Evolutionary conservation across 2,329 filamentous ascomycete genomes (phyloP).

Genomic region (Ceratocystis variospora): DNA sequence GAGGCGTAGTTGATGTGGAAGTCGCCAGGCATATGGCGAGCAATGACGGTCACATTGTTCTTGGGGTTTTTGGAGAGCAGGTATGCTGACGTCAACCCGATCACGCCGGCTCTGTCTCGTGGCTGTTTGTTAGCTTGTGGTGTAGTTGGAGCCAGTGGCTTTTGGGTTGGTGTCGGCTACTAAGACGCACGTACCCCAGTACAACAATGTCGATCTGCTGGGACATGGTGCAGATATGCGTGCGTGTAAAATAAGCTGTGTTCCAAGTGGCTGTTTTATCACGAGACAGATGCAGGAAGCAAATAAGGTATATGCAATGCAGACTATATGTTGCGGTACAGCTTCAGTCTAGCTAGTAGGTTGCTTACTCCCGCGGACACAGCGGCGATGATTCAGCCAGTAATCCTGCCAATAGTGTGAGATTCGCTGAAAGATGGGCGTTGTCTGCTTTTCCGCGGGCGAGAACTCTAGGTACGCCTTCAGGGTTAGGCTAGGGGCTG

Average conservation of each 20-base stretch:
- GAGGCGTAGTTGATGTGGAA: conserved; percentile 85
- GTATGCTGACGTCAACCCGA: conserved; percentile 38
- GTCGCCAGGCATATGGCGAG: conserved; percentile 88
- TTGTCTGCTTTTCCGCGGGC: not conserved
- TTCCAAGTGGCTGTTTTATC: not conserved
- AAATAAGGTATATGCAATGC: too few species aligned
- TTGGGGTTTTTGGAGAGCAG: conserved; percentile 33
- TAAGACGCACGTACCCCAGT: conserved; percentile 11
- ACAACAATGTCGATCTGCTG: conserved; percentile 17
- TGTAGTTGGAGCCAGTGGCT: not conserved
- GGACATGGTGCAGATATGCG: conserved; percentile 7
- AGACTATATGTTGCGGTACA: too few species aligned
- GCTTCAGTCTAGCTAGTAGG: too few species aligned
- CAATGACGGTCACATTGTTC: conserved; percentile 51
- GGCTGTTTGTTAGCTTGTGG: conserved; percentile 6
- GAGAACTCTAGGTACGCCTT: too few species aligned
- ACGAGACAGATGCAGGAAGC: too few species aligned
- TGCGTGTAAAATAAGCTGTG: not conserved
- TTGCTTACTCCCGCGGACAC: too few species aligned
- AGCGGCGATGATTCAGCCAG: not conserved
- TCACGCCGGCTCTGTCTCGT: conserved; percentile 33
- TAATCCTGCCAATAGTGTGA: not conserved
- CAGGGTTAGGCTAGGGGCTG: not conserved
- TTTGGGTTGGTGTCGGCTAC: not conserved
- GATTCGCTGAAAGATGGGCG: too few species aligned